Conservation (phyloP, 2,329 filamentous ascomycete species). For the Penicillium rolfsii region DNA sequence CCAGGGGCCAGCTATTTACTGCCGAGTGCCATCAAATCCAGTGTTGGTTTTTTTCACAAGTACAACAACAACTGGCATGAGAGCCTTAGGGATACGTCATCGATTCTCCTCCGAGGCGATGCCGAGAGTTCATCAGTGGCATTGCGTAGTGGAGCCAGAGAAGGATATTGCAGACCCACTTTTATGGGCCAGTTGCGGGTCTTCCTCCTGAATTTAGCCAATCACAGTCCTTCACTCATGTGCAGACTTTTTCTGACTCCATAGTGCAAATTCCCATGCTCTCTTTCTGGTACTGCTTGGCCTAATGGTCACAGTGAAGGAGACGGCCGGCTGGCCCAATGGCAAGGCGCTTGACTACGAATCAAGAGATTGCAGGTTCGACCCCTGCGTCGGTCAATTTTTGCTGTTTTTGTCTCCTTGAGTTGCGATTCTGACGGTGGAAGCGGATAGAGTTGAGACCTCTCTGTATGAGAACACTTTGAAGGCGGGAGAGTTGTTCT, state of each 20-base stretch:
- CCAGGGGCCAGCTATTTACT: background rate
- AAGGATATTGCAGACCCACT: background rate
- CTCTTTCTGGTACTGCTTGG: background rate
- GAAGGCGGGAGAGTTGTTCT: background rate
- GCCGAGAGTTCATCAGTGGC: background rate
- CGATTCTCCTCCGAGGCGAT: background rate
- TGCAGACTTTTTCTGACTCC: background rate
- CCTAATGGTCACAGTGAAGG: background rate
- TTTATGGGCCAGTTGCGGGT: background rate
- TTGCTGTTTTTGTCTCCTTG: slow-evolving; percentile 13
- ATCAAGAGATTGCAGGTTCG: slow-evolving; percentile 58
- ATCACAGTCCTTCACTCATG: background rate
- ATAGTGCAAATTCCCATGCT: background rate
- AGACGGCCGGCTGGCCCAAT: slow-evolving; percentile 49
- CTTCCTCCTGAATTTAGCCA: background rate
- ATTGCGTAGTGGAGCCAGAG: background rate
- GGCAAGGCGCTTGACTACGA: slow-evolving; percentile 58
- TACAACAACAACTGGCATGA: too few species aligned
- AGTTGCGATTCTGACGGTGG: background rate
- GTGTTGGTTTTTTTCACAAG: background rate
- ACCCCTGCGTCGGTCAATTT: slow-evolving; percentile 45
- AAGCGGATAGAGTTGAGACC: background rate
- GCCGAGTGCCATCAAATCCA: background rate
- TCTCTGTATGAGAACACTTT: too few species aligned
- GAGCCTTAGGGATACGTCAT: too few species aligned